Evolutionary conservation across 129 eudicot species (phyloP), one percentile per base, ranked within the genome.

Genomic region (Flaveria ramosissima): DNA sequence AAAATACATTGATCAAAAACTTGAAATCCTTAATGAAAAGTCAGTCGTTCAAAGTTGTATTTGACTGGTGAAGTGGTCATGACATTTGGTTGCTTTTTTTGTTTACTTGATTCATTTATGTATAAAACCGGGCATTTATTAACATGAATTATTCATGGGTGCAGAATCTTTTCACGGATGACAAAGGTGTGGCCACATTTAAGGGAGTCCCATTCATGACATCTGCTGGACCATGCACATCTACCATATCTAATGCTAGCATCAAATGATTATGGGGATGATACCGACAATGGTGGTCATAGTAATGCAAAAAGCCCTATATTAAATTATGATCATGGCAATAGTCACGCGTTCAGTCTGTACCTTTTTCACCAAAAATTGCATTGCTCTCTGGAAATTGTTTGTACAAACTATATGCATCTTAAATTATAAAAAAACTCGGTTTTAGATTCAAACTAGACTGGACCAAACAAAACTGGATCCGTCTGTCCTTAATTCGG

Each of bases 151-250:
- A 16, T 78, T 63, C 26, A 23, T 79, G 82, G 79, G 62, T 84
- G 86, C 93, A 94, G 99, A 75, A 94, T 85, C 94, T 94, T 62
- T 89, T 59, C 70, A 94, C 99, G 0, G 90, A 91, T 86, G 97
- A 86, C 70, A 86, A 84, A 20, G 97, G 97, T 26, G 86, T 94
- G 14, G 99, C 97, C 39, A 94, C 97, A 61, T 94, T 85, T 83
- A 94, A 91, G 59, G 96, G 96, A 50, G 75, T 86, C 55, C 97
- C 97, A 52, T 94, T 94, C 67, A 89, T 91, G 97, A 94, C 99
- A 39, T 91, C 96, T 66, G 84, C 85, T 64, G 99, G 99, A 7
- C 97, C 96, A 53, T 94, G 99, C 89, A 79, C 88, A 56, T 94
- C 99, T 75, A 85, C 97, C 55, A 83, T 94, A 52, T 71, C 86